phyloP scores from a whole-genome alignment of 2,329 filamentous ascomycete genomes.

The Aspergillus phoenicis region DNA sequence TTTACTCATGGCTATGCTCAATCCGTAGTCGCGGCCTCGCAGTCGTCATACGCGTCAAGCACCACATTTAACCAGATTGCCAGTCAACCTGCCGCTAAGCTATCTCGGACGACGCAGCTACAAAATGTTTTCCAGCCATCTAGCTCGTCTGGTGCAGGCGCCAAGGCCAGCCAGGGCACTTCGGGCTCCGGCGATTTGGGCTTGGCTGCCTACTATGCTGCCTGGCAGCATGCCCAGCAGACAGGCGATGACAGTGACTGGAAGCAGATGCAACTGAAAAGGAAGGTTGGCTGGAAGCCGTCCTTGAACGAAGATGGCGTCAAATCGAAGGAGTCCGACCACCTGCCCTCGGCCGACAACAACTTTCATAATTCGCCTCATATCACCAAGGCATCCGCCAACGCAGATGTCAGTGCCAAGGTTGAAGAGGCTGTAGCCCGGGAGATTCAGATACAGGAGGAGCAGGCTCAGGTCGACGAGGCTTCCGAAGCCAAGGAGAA shows the following conservation, averaged over 20 bases:
- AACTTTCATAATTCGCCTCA: slow-evolving; percentile 64
- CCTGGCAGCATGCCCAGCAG: slow-evolving; percentile 77
- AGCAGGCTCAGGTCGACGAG: slow-evolving; percentile 49
- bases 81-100: slow-evolving; percentile 51
- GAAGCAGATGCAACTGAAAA: slow-evolving; percentile 87
- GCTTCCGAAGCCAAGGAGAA: slow-evolving; percentile 34
- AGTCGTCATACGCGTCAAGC: slow-evolving; percentile 75
- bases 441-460: slow-evolving; percentile 68
- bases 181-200: slow-evolving; percentile 62
- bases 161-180: slow-evolving; percentile 60
- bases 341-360: slow-evolving; percentile 51
- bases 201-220: slow-evolving; percentile 88
- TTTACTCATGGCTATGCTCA: slow-evolving; percentile 98
- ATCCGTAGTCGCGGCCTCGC: slow-evolving; percentile 92
- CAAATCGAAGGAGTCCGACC: slow-evolving; percentile 27
- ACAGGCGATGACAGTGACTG: slow-evolving; percentile 76
- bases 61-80: slow-evolving; percentile 60
- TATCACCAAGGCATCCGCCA: slow-evolving; percentile 56
- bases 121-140: slow-evolving; percentile 74
- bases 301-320: slow-evolving; percentile 45
- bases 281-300: slow-evolving; percentile 84
- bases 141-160: slow-evolving; percentile 53
- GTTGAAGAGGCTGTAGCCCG: slow-evolving; percentile 82
- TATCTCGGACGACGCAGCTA: slow-evolving; percentile 58
- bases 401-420: slow-evolving; percentile 64